Percentiles rank a stretch among this genome's conserved stretches.
Evolutionary conservation across 305 asterid species (phyloP).

Genomic region (Coffea humblotiana): DNA sequence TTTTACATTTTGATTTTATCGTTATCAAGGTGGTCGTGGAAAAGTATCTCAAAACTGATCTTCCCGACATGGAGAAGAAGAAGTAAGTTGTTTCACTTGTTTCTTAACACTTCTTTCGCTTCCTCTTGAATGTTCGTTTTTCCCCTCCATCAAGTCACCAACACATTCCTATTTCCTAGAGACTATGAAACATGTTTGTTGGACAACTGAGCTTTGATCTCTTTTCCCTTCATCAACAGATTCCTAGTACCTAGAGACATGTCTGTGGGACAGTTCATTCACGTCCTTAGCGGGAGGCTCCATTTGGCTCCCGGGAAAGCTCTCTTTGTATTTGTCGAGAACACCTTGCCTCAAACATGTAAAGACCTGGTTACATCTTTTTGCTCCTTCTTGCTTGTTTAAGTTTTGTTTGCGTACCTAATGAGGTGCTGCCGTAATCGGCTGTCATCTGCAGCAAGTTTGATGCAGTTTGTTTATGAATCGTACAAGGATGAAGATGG

Average conservation of each 20-base stretch:
- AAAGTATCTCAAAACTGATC: conserved; percentile 78
- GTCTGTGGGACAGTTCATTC: conserved; percentile 89
- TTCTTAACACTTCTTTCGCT: neutral
- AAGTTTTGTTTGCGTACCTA: neutral
- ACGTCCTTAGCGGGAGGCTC: conserved; percentile 77
- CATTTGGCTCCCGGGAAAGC: conserved; percentile 90
- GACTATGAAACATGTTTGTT: neutral
- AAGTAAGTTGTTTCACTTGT: conserved; percentile 45
- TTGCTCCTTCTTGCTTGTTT: neutral
- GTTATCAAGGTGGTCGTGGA: conserved; percentile 77
- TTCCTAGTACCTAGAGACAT: conserved; percentile 93
- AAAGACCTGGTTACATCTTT: conserved; percentile 21
- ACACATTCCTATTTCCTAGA: neutral
- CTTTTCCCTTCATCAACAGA: conserved; percentile 38
- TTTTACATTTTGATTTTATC: conserved; percentile 16
- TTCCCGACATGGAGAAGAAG: conserved; percentile 92
- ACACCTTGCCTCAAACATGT: conserved; percentile 93
- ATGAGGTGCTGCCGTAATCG: neutral
- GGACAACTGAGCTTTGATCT: neutral
- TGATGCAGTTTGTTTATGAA: conserved; percentile 68
- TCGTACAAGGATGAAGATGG: conserved; percentile 81
- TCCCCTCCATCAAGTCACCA: neutral
- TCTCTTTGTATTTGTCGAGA: conserved; percentile 75
- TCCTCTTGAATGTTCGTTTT: too few relatives aligned
- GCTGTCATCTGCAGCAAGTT: conserved; percentile 51